Evolutionary conservation across 148 eudicot species (phyloP), one percentile per base, ranked within the genome.

Genomic region (Persicaria tinctoria): DNA sequence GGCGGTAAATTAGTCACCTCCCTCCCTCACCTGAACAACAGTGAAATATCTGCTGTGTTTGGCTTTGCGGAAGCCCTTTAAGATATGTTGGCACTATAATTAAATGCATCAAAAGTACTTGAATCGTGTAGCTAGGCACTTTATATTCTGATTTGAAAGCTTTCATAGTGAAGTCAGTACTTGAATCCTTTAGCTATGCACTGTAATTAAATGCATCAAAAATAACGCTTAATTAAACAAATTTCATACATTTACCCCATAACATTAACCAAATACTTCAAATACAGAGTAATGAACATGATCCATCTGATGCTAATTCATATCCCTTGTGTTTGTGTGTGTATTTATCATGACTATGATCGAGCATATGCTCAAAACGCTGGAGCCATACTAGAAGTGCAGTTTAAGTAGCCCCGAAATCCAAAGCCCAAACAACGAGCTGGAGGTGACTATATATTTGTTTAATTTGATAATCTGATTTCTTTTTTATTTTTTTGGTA

Each of bases 381-480:
- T 93, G 47, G 98, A 93, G 83, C 84, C 88, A 74, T 93, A 93
- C 75, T 93, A 93, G 79, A 88, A 87, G 64, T 89, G 98, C 83
- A 93, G 91, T 76, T 89, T 84, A 79, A 87, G 90, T 55, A 85
- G 88, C 13, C 64, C 86, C 55, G 93, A 93, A 83, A 85, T 87
- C 74, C 79, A 84, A 69, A 75, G 81, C 57, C 83, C 90, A 46
- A 73, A 84, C 75, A 90, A 83, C 71, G 95, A 93, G 74, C 78
- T 87, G 72, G 91, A 93, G 95, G 98, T 91, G 84, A 4, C 23
- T 18, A 10, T 5, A 23, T 23, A 23, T 23, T 23, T 23, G 27
- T 0, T 23, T 23, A 23, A 23, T 23, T 23, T 23, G 27, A 23
- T 23, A 23, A 56, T 50, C 0, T 8, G 44, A 14, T 46, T 6